Base-by-base conservation (phyloP, 2,329 filamentous ascomycete genomes). In the Sporothrix inflata region DNA sequence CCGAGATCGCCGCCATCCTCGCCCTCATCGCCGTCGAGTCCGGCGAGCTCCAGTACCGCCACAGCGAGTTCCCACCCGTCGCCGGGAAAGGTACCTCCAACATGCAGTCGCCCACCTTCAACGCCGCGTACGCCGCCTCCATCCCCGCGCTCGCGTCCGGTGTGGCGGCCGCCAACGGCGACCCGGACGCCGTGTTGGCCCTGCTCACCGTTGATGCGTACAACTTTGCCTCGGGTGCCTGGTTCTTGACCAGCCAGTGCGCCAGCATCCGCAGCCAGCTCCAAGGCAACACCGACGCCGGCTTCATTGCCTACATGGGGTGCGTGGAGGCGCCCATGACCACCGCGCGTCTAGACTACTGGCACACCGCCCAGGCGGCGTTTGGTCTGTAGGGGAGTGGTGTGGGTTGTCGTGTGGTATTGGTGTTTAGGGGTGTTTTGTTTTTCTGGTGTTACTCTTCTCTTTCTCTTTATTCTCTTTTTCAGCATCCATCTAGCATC, bases 1-100 rank as follows among this genome's bases (percentile, higher is more conserved):
- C 84, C 27, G 88, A 91, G 76, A 89, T 92, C 78, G 92, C 92
- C 7, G 92, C 90, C 27, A 80, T 94, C 19, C 78, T 96, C 57
- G 85, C 90, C 14, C 84, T 94, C 77, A 91, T 93, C 83, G 88
- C 90, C 12, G 90, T 90, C 78, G 94, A 97, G 82, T 89, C 88
- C 1, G 88, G 72, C 27, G 85, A 90, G 74, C 92, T 94, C 82
- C 85, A 87, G 77, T 94, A 88, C 85, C 92, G 91, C 81, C 86
- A 85, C 79, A 93, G 94, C 81, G 66, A 77, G 75, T 70, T 45
- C 82, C 83, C 74, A 1, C 93, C 85, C n/a, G 78, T 82, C 0
- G 85, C 90, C 0, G 92, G 92, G 9, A 91, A 94, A 79, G 92
- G 92, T 30, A 94, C 92, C 1, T 83, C 82, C 74, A 87, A 87